A percentile compares a stretch with the other conserved stretches of the same genome.
Conservation (phyloP, 2,329 filamentous ascomycete species). For the Trichoderma sp. region DNA sequence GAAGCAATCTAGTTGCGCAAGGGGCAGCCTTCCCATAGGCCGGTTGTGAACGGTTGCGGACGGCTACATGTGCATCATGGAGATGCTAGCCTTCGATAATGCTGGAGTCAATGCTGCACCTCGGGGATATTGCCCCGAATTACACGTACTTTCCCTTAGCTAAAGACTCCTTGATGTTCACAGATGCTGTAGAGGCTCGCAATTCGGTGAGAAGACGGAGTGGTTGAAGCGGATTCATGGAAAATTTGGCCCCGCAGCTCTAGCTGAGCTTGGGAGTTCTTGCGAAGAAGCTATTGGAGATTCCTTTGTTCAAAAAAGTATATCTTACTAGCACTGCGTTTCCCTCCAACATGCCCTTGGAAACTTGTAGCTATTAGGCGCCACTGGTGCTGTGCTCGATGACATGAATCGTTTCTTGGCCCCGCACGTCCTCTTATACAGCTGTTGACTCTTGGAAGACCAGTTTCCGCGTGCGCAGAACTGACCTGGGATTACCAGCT, state of each 20-base stretch:
- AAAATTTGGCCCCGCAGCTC: slow-evolving; percentile 3
- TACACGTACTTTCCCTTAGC: not conserved
- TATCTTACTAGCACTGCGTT: not conserved
- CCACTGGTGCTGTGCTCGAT: not conserved
- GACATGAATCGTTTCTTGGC: not conserved
- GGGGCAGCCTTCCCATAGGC: slow-evolving; percentile 1
- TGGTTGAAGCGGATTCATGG: slow-evolving; percentile 5
- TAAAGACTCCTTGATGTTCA: not conserved
- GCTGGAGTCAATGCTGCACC: not conserved
- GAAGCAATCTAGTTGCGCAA: not conserved
- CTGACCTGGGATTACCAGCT: not conserved
- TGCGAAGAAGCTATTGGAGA: not conserved
- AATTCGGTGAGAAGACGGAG: not conserved
- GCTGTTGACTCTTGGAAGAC: not conserved
- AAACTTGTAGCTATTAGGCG: not conserved
- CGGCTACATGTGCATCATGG: not conserved
- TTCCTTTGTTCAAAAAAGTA: not conserved
- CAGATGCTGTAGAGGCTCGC: not conserved
- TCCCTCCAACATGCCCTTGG: not conserved
- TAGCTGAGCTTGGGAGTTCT: not conserved
- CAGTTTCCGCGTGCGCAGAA: not conserved
- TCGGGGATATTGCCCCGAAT: not conserved
- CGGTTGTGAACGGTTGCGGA: not conserved
- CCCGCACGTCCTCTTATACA: not conserved
- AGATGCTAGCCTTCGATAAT: not conserved